Conservation (phyloP, 495 filamentous ascomycete species). For the Penicillium bovifimosum region DNA sequence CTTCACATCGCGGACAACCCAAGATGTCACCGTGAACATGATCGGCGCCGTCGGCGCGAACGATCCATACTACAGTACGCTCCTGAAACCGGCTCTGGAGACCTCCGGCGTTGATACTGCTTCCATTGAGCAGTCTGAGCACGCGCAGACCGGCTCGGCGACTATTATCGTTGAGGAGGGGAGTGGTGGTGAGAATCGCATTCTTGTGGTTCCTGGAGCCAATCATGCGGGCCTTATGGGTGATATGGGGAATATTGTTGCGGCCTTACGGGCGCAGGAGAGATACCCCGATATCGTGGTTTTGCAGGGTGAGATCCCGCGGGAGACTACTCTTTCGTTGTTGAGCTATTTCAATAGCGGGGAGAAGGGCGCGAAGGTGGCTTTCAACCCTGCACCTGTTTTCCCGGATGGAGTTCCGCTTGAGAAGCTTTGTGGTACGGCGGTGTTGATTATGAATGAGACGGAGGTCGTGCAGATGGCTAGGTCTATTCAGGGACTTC, state of each 20-base stretch:
- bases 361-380: slow-evolving; percentile 7
- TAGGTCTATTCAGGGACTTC: slow-evolving; percentile 14
- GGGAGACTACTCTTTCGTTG: slow-evolving; percentile 58
- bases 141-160: slow-evolving; percentile 21
- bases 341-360: slow-evolving; percentile 45
- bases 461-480: slow-evolving; percentile 67
- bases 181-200: slow-evolving; percentile 62
- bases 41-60: slow-evolving; percentile 24
- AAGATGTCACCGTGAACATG: slow-evolving; percentile 23
- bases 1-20: slow-evolving; percentile 9
- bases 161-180: slow-evolving; percentile 26
- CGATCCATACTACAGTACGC: slow-evolving; percentile 17
- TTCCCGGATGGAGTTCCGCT: slow-evolving; percentile 38
- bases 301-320: slow-evolving; percentile 74
- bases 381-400: slow-evolving; percentile 68
- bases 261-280: neutral
- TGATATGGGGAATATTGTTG: slow-evolving; percentile 7
- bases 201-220: slow-evolving; percentile 66
- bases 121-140: slow-evolving; percentile 9
- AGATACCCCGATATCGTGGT: slow-evolving; percentile 53
- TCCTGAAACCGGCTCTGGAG: slow-evolving; percentile 17
- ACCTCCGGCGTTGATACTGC: slow-evolving; percentile 19
- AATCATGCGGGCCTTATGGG: slow-evolving; percentile 47
- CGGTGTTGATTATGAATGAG: slow-evolving; percentile 77
- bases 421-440: slow-evolving; percentile 53